These are phyloP conservation scores for Candida sonorensis DNA, from an alignment of 805 yeast species.

Conservation along the genomic window DNA sequence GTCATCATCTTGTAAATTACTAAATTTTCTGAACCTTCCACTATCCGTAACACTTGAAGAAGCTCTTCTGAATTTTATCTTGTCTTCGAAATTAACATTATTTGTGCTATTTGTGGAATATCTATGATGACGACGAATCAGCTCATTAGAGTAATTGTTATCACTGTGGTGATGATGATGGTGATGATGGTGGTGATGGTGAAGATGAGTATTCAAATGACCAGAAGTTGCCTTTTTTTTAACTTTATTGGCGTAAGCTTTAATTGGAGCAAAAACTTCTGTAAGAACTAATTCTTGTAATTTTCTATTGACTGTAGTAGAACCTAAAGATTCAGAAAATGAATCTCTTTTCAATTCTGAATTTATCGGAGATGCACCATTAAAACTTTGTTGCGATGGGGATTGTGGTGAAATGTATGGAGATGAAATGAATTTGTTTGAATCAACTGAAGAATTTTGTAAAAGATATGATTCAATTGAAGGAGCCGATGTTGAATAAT, in stretches of 20 bases:
- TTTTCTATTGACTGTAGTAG: constrained; percentile 66
- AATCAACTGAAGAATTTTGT: constrained; percentile 1
- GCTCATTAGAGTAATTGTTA: neutral
- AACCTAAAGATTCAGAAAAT: constrained; percentile 32
- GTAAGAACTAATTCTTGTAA: constrained; percentile 63
- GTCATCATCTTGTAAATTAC: constrained; percentile 12
- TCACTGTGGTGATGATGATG: neutral
- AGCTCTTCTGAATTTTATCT: too few species aligned
- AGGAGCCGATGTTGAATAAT: constrained; percentile 41
- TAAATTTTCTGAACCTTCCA: too few species aligned
- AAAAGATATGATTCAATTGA: constrained; percentile 24
- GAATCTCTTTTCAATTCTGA: constrained; percentile 8
- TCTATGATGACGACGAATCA: constrained; percentile 13
- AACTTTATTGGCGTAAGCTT: constrained; percentile 24
- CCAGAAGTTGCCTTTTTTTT: constrained; percentile 10
- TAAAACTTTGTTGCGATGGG: constrained; percentile 4
- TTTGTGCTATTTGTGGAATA: constrained; percentile 14
- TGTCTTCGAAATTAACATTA: too few species aligned
- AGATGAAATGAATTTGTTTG: constrained; percentile 2
- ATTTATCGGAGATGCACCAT: constrained; percentile 10
- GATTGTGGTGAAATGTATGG: constrained; percentile 3
- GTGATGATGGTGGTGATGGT: constrained; percentile 7
- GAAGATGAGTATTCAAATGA: too few species aligned
- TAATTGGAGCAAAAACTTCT: constrained; percentile 62
- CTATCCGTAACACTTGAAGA: constrained; percentile 8